Base-by-base conservation (phyloP, 257 asterid species). In the Rhazya stricta region DNA sequence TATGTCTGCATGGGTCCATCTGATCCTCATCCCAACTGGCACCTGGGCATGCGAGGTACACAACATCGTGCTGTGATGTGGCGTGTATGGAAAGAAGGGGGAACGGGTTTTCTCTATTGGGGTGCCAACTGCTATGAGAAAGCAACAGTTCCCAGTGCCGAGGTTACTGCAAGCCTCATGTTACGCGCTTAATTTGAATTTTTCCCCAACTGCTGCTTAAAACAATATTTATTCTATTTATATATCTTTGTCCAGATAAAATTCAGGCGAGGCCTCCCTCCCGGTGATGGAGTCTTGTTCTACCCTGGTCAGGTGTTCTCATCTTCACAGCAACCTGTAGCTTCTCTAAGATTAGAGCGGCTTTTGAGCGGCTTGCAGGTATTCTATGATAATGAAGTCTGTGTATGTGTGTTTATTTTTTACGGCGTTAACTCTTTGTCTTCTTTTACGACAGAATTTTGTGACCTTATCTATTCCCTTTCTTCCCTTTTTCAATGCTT, bases 31-130 rank as follows among this genome's bases (percentile, higher is more conserved):
- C 97, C 99, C 50, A 95, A 92, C 79, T 92, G 98, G 99, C 98
- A 95, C 86, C 86, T 95, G 66, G 99, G 99, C 58, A 95, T 95
- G 99, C 85, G 96, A 84, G 99, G 98, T 73, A 92, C 98, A 29
- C 99, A 92, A 71, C 99, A 95, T 82, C 93, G 97, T 79, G 98
- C 98, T 9, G 99, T 92, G 56, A 91, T 95, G 98, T 91, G 97
- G 98, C 98, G 98, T 7, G 96, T 91, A 13, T 95, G 99, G 99
- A 95, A 95, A 85, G 99, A 95, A 88, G 98, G 98, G 5, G 97
- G 91, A 62, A 92, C 98, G 0, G 98, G 99, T 43, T 95, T 95
- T 76, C 88, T 95, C 65, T 95, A 95, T 72, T 95, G 99, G 99
- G 99, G 99, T 72, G 98, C 98, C 79, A 95, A 92, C 87, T 95